phyloP scores from a whole-genome alignment of 2,329 filamentous ascomycete species.

The Fusarium incarnatum region DNA sequence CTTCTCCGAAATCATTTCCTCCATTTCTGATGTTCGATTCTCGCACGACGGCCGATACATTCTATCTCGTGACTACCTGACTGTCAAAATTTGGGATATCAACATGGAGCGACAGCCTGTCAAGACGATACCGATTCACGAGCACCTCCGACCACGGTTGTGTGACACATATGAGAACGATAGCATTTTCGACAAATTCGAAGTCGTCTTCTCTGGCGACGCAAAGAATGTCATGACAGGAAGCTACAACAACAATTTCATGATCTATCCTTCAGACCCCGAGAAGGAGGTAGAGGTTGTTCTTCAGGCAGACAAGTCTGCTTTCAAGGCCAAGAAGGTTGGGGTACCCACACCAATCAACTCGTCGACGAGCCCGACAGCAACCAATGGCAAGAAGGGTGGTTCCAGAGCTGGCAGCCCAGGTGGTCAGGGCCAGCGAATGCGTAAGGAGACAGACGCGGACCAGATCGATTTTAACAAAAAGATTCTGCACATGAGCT shows the following conservation, averaged over 20 bases:
- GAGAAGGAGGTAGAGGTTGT: constrained; percentile 98
- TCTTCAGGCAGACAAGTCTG: constrained; percentile 96
- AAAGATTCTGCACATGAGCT: constrained; percentile 99
- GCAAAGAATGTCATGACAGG: constrained; percentile 99
- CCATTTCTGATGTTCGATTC: constrained; percentile 98
- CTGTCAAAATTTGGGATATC: constrained; percentile 99
- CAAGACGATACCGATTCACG: constrained; percentile 99
- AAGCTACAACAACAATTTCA: constrained; percentile 99
- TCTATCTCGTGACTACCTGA: constrained; percentile 95
- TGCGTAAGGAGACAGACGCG: constrained; percentile 99
- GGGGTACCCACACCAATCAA: constrained; percentile 98
- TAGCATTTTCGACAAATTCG: constrained; percentile 99
- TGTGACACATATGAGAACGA: constrained; percentile 99
- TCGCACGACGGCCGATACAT: constrained; percentile 97
- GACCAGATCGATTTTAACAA: constrained; percentile 99
- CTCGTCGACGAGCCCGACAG: constrained; percentile 76
- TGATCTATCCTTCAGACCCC: constrained; percentile 98
- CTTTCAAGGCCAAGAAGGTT: constrained; percentile 99
- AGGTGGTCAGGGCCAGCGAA: constrained; percentile 84
- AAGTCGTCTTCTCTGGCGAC: constrained; percentile 98
- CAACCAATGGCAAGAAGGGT: constrained; percentile 84
- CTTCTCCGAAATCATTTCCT: constrained; percentile 99
- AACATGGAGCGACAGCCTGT: constrained; percentile 98
- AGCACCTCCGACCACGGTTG: constrained; percentile 90
- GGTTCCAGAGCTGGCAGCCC: constrained; percentile 90